phyloP scores from a whole-genome alignment of 768 basidiomycete genomes.

The Tylopilus felleus region DNA sequence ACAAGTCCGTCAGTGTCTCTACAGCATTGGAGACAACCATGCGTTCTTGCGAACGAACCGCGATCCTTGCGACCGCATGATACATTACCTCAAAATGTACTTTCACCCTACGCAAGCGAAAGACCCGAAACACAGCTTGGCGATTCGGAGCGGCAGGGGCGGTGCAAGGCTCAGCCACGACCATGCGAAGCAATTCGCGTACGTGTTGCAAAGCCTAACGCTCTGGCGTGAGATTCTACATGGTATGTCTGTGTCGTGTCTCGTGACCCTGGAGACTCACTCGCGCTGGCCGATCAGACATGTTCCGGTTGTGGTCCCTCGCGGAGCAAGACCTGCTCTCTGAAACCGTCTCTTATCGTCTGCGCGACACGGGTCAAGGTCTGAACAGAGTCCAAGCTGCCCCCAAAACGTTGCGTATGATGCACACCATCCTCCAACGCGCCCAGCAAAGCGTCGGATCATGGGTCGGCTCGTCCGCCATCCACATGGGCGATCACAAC shows the following conservation, averaged over 20 bases:
- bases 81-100: slow-evolving; percentile 65
- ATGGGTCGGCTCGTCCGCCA: slow-evolving; percentile 85
- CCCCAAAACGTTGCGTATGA: slow-evolving; percentile 87
- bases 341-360: slow-evolving; percentile 68
- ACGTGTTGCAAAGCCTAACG: slow-evolving; percentile 82
- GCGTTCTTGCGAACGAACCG: slow-evolving; percentile 84
- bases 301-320: slow-evolving; percentile 84
- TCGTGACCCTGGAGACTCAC: background rate
- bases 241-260: slow-evolving; percentile 40
- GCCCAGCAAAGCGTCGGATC: slow-evolving; percentile 77
- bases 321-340: slow-evolving; percentile 81
- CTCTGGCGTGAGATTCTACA: slow-evolving; percentile 85
- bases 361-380: slow-evolving; percentile 89
- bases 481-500: slow-evolving; percentile 85
- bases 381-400: slow-evolving; percentile 84
- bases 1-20: slow-evolving; percentile 70
- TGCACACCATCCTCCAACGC: slow-evolving; percentile 82
- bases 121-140: slow-evolving; percentile 62
- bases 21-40: slow-evolving; percentile 88
- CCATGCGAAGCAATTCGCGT: slow-evolving; percentile 81
- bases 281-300: slow-evolving; percentile 46
- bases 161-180: slow-evolving; percentile 83
- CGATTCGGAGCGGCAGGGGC: slow-evolving; percentile 76
- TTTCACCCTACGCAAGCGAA: slow-evolving; percentile 73
- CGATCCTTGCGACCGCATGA: slow-evolving; percentile 87